These are phyloP conservation scores for Dendrocalamus latiflorus DNA, from an alignment of 202 grass and related monocot genomes.

Conservation along the genomic window DNA sequence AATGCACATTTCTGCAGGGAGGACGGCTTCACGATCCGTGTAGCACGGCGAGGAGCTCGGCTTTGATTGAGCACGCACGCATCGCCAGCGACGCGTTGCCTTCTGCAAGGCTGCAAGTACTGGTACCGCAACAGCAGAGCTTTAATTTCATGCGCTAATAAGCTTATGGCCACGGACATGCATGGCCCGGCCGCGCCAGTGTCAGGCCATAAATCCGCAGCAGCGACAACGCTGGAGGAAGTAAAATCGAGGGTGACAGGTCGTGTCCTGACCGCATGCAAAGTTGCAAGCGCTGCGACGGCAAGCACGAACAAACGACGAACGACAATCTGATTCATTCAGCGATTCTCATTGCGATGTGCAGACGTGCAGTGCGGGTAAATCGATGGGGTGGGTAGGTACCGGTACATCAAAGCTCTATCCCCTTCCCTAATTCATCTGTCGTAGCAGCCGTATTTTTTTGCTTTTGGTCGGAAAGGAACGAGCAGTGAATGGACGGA, in stretches of 20 bases:
- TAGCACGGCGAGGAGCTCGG: neutral
- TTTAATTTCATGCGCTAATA: neutral
- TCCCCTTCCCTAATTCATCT: no score
- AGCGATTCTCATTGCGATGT: neutral
- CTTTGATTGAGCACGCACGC: neutral
- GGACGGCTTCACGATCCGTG: neutral
- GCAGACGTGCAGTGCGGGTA: neutral
- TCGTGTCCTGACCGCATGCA: neutral
- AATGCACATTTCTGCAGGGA: no score
- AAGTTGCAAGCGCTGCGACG: neutral
- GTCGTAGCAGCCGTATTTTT: no score
- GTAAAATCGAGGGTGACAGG: neutral
- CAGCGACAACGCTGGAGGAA: neutral
- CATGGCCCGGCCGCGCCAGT: neutral
- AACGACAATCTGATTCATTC: neutral
- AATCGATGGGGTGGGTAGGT: neutral
- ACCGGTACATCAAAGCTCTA: neutral
- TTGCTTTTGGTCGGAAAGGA: no score
- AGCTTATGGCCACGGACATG: neutral
- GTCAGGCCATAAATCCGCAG: conserved; percentile 23
- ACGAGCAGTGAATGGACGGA: no score
- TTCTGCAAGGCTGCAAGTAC: neutral
- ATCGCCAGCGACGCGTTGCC: neutral
- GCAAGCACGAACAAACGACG: neutral
- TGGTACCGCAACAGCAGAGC: no score